A percentile compares a stretch with the other conserved stretches of the same genome.
Conservation (phyloP, 805 yeast genomes). For the Lachancea thermotolerans region DNA sequence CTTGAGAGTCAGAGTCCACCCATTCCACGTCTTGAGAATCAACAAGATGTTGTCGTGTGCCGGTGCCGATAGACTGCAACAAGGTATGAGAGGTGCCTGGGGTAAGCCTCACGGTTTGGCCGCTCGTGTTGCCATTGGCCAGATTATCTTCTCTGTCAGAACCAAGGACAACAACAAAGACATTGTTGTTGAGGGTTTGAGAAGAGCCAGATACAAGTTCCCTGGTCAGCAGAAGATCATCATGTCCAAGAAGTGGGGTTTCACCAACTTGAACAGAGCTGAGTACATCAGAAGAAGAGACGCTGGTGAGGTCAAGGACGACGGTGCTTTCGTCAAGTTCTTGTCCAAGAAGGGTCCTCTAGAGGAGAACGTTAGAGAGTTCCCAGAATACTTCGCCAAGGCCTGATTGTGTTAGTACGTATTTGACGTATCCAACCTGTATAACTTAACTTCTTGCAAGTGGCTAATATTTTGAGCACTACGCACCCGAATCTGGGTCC, state of each 20-base stretch:
- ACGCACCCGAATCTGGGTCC: too few species aligned
- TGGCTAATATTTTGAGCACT: too few species aligned
- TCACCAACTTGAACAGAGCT: slow-evolving; percentile 97
- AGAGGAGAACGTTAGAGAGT: slow-evolving; percentile 82
- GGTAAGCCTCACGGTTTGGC: slow-evolving; percentile 99
- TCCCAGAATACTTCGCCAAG: slow-evolving; percentile 74
- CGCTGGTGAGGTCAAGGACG: slow-evolving; percentile 98
- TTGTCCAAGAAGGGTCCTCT: slow-evolving; percentile 93
- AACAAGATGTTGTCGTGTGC: slow-evolving; percentile 99
- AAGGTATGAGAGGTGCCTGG: slow-evolving; percentile 99
- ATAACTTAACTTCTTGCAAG: neutral
- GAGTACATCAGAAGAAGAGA: slow-evolving; percentile 92
- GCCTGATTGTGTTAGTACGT: slow-evolving; percentile 29
- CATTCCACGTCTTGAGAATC: slow-evolving; percentile 99
- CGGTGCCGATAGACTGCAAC: slow-evolving; percentile 99
- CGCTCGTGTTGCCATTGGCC: slow-evolving; percentile 98
- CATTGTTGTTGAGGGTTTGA: slow-evolving; percentile 96
- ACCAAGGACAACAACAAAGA: slow-evolving; percentile 97
- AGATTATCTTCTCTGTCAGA: slow-evolving; percentile 95
- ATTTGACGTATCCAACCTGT: neutral
- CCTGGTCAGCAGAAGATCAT: slow-evolving; percentile 99
- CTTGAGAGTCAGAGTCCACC: slow-evolving; percentile 99
- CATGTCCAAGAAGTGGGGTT: slow-evolving; percentile 99
- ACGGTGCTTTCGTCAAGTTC: slow-evolving; percentile 99
- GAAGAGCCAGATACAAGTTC: slow-evolving; percentile 99